These are phyloP conservation scores for Hansenula sp. DNA, from an alignment of 1,139 yeast species.

Conservation along the genomic window DNA sequence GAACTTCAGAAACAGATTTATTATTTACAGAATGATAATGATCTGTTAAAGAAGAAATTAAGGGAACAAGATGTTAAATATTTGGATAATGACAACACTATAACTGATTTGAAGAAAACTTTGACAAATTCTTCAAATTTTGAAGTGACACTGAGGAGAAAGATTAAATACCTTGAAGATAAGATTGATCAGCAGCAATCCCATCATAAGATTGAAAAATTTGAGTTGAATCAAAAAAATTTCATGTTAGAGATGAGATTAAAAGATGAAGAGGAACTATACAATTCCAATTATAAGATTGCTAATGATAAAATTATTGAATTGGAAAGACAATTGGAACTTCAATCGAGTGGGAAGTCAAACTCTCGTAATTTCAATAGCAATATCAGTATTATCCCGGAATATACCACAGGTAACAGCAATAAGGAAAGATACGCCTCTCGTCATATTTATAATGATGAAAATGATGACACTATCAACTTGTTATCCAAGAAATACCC, in stretches of 20 bases:
- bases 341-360: background rate
- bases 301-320: conserved; percentile 20
- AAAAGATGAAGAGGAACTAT: conserved; percentile 19
- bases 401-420: background rate
- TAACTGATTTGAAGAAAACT: conserved; percentile 11
- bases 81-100: conserved; percentile 10
- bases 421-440: background rate
- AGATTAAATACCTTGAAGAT: conserved; percentile 21
- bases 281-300: conserved; percentile 13
- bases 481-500: background rate
- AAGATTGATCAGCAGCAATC: conserved; percentile 20
- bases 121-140: conserved; percentile 14
- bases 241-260: conserved; percentile 20
- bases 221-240: conserved; percentile 20
- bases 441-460: no score
- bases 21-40: conserved; percentile 12
- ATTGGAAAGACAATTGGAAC: conserved; percentile 16
- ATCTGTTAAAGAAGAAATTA: conserved; percentile 10
- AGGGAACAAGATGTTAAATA: conserved; percentile 6
- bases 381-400: conserved; percentile 4
- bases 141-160: conserved; percentile 17
- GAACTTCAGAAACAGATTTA: conserved; percentile 8
- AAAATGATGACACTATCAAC: background rate
- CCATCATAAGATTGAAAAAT: conserved; percentile 21
- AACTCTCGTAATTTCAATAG: background rate